phyloP scores from a whole-genome alignment of 176 grass and related monocot species.

The Sorghum bicolor region Sorghum_bicolor_NCBIv3 NC_012876.2:12399001-12399500 shows the following conservation, averaged over 20 bases:
- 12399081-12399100: conserved; percentile 70
- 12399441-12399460: conserved; percentile 91
- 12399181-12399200: conserved; percentile 94
- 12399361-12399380: conserved; percentile 97
- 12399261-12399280: conserved; percentile 78
- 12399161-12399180: conserved; percentile 83
- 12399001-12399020: conserved; percentile 54
- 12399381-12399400: conserved; percentile 93
- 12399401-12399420: conserved; percentile 95
- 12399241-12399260: conserved; percentile 87
- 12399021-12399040: conserved; percentile 57
- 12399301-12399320: conserved; percentile 83
- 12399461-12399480: conserved; percentile 33
- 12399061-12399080: conserved; percentile 86
- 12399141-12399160: conserved; percentile 82
- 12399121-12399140: conserved; percentile 97
- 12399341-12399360: conserved; percentile 79
- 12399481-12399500: conserved; percentile 15
- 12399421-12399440: conserved; percentile 76
- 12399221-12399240: conserved; percentile 92
- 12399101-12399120: conserved; percentile 90
- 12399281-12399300: conserved; percentile 97
- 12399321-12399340: conserved; percentile 63
- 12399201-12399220: conserved; percentile 96
- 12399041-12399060: conserved; percentile 58